Evolutionary conservation across 2,329 filamentous ascomycete species (phyloP), one percentile per base, ranked within the genome.

Genomic region (Harringtonia aguacate): DNA sequence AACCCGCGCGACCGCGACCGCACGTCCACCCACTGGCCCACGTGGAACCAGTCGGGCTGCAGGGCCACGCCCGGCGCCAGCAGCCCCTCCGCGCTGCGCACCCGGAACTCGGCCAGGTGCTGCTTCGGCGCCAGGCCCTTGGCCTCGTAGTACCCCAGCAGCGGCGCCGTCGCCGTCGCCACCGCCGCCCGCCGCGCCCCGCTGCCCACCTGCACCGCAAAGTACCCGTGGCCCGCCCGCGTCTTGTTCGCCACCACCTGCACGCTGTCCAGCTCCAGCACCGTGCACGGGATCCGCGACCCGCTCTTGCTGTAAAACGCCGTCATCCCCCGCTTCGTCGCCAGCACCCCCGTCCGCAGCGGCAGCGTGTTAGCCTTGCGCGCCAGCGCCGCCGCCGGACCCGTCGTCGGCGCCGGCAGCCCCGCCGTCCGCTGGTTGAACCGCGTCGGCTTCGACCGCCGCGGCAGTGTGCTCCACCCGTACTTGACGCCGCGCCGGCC

Each of bases 291-390:
- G 46, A 81, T 84, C 51, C 90, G 81, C 51, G 75, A 75, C 54
- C 86, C 84, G 22, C 85, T 84, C 55, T 80, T 77, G 58, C 88
- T 81, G 72, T 84, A 97, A 52, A 95, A 67, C 48, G 84, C 89
- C 36, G 88, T 94, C 86, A 98, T 97, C 63, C 92, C 92, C 68
- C 89, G 90, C 68, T 98, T 98, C 60, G 81, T 74, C 13, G 84
- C 88, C 38, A 98, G 73, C 9, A 86, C 81, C 27, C 92, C 92
- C 3, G 88, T 81, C 24, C 92, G 84, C 35, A 79, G 56, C 1
- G 78, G 78, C 14, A 77, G 75, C 15, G 75, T 77, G 51, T 66
- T 68, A 52, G 69, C 73, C 54, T 69, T 73, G 39, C 78, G 74
- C 62, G 66, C 64, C 47, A 81, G 70, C 8, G 78, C 77, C 10